phyloP scores from a whole-genome alignment of 2,329 filamentous ascomycete species.

The Escovopsis sp. region DNA sequence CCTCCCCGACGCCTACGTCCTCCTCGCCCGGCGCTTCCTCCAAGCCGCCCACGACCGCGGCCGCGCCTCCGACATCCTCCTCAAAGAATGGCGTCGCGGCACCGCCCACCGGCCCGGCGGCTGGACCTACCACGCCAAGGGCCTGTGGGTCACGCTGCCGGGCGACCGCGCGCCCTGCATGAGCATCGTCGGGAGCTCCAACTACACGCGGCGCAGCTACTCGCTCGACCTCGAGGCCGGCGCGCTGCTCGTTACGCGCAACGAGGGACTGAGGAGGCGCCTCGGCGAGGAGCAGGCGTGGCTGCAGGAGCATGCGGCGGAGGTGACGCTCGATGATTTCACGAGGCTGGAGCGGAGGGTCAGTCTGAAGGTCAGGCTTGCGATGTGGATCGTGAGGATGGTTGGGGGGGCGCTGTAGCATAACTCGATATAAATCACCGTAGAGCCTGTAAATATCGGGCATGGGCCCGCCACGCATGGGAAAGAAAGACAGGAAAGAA shows the following conservation, averaged over 20 bases:
- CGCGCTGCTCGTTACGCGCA: constrained; percentile 66
- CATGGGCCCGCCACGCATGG: too few species aligned
- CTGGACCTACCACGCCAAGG: constrained; percentile 98
- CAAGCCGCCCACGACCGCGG: constrained; percentile 33
- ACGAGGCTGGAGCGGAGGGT: constrained; percentile 69
- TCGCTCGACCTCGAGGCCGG: constrained; percentile 83
- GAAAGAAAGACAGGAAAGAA: too few species aligned
- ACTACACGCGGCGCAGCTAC: constrained; percentile 92
- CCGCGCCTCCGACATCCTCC: constrained; percentile 34
- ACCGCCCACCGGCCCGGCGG: constrained; percentile 66
- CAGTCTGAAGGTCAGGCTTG: constrained; percentile 66
- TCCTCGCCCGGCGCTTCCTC: constrained; percentile 72
- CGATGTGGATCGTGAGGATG: constrained; percentile 85
- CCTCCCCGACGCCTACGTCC: constrained; percentile 80
- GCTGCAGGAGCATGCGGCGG: constrained; percentile 58
- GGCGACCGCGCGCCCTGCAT: constrained; percentile 52
- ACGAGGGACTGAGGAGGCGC: constrained; percentile 53
- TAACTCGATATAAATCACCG: too few species aligned
- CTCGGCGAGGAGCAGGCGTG: constrained; percentile 69
- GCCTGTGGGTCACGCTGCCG: constrained; percentile 72
- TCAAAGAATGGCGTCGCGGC: constrained; percentile 81
- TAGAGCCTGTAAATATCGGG: too few species aligned
- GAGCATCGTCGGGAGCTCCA: constrained; percentile 78
- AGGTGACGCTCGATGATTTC: constrained; percentile 63
- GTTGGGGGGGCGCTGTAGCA: constrained; percentile 78